phyloP scores from a whole-genome alignment of 1,284 basidiomycete genomes.

The Malassezia cuniculi region DNA sequence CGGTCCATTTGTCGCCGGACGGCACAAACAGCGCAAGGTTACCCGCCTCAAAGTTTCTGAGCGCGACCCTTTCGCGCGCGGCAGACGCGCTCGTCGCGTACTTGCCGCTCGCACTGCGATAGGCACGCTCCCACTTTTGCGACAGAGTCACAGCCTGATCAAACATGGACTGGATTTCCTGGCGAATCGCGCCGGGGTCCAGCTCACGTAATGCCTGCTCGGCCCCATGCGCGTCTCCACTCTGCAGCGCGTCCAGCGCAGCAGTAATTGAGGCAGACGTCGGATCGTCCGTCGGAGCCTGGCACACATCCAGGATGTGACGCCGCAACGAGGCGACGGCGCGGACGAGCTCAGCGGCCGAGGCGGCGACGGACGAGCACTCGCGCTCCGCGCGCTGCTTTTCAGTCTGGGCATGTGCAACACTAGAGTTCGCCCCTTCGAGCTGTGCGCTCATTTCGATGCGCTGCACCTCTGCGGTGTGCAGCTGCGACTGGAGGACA shows the following conservation, averaged over 20 bases:
- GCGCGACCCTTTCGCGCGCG: slow-evolving; percentile 48
- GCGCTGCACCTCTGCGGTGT: slow-evolving; percentile 31
- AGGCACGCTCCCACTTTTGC: slow-evolving; percentile 90
- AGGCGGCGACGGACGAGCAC: too few relatives aligned
- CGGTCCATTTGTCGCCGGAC: slow-evolving; percentile 49
- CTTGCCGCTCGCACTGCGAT: slow-evolving; percentile 56
- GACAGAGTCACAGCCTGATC: slow-evolving; percentile 55
- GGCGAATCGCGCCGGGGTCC: slow-evolving; percentile 60
- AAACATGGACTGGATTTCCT: slow-evolving; percentile 64
- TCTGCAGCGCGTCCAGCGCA: not conserved
- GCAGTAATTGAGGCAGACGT: not conserved
- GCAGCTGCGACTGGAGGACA: slow-evolving; percentile 31
- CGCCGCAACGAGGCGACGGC: too few relatives aligned
- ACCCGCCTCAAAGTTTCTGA: slow-evolving; percentile 31
- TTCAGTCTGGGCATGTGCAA: too few relatives aligned
- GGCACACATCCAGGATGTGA: too few relatives aligned
- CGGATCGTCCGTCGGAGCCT: not conserved
- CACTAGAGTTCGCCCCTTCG: too few relatives aligned
- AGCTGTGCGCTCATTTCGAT: slow-evolving; percentile 28
- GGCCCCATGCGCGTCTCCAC: not conserved
- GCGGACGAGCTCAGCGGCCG: too few relatives aligned
- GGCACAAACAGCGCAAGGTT: slow-evolving; percentile 90
- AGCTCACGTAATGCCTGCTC: slow-evolving; percentile 55
- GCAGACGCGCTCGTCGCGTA: slow-evolving; percentile 55
- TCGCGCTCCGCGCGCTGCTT: too few relatives aligned